Percentiles rank a stretch among this genome's conserved stretches.
Conservation (phyloP, 331 rosid species). For the Arachis monticola region DNA sequence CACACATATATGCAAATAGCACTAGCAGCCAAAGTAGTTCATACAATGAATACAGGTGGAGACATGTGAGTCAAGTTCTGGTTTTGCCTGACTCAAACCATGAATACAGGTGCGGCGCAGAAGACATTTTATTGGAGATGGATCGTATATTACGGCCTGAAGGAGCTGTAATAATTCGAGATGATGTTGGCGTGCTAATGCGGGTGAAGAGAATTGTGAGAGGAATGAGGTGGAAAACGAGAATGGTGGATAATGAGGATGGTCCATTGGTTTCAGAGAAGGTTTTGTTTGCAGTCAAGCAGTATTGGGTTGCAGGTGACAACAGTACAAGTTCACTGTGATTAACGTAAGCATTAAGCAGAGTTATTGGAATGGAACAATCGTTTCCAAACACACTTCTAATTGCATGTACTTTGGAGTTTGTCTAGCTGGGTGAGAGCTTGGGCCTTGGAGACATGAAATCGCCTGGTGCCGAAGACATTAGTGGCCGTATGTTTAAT, state of each 20-base stretch:
- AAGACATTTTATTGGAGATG: conserved; percentile 82
- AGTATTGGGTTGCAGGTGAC: conserved; percentile 76
- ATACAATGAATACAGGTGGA: conserved; percentile 18
- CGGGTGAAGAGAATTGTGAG: conserved; percentile 58
- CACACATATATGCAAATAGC: too few species aligned
- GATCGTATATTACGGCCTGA: conserved; percentile 86
- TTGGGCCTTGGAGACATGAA: neutral
- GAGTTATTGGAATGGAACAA: conserved; percentile 5
- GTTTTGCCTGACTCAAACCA: conserved; percentile 31
- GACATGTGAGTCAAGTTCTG: neutral
- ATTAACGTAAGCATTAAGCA: conserved; percentile 13
- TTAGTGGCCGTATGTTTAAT: conserved; percentile 12
- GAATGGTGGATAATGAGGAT: conserved; percentile 85
- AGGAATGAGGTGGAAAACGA: conserved; percentile 85
- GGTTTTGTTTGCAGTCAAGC: conserved; percentile 72
- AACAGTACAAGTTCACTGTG: conserved; percentile 51
- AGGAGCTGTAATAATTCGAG: conserved; percentile 87
- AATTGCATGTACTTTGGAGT: conserved; percentile 15
- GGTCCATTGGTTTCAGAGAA: conserved; percentile 76
- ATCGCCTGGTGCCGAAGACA: conserved; percentile 23
- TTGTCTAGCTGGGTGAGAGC: conserved; percentile 23
- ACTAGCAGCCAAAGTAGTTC: neutral
- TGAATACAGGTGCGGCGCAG: conserved; percentile 65
- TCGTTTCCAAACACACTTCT: conserved; percentile 33
- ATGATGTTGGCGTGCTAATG: conserved; percentile 56